phyloP scores from a whole-genome alignment of 495 filamentous ascomycete species.

The Xylaria intraflava region DNA sequence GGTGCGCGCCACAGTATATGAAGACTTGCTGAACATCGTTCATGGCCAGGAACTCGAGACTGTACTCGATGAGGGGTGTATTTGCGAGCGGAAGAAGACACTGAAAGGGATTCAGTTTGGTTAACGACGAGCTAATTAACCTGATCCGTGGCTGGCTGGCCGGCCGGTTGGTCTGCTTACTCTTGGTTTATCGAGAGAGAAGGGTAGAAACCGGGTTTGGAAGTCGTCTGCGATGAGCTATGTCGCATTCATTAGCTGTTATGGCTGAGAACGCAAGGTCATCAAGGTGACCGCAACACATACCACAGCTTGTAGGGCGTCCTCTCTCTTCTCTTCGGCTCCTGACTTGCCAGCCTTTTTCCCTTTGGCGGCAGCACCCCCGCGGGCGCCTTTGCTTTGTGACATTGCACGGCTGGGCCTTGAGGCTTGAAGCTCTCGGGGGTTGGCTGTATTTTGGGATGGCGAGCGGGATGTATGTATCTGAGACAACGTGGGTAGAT shows the following conservation, averaged over 20 bases:
- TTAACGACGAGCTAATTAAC: background rate
- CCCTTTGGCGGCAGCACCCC: conserved; percentile 37
- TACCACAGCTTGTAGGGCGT: conserved; percentile 86
- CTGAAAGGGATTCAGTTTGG: conserved; percentile 35
- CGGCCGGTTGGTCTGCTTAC: conserved; percentile 44
- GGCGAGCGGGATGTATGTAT: background rate
- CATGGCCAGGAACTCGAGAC: conserved; percentile 90
- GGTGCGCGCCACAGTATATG: conserved; percentile 85
- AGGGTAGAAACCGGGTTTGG: conserved; percentile 82
- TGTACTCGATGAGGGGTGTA: conserved; percentile 93
- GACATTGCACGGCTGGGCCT: conserved; percentile 30
- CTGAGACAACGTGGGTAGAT: background rate
- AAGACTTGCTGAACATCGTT: conserved; percentile 88
- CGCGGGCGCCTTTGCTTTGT: conserved; percentile 37
- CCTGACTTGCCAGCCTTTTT: conserved; percentile 50
- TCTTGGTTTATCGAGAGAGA: conserved; percentile 81
- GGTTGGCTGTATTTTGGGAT: background rate
- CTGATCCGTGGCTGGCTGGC: background rate
- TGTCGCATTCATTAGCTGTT: conserved; percentile 5
- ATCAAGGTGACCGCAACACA: conserved; percentile 16
- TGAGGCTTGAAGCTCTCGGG: background rate
- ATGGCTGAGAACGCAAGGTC: background rate
- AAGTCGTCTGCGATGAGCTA: conserved; percentile 87
- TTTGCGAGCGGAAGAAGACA: conserved; percentile 94
- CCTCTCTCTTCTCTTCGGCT: conserved; percentile 66